Conservation (phyloP, 2,329 filamentous ascomycete species). For the Pseudomassariella vexata region DNA sequence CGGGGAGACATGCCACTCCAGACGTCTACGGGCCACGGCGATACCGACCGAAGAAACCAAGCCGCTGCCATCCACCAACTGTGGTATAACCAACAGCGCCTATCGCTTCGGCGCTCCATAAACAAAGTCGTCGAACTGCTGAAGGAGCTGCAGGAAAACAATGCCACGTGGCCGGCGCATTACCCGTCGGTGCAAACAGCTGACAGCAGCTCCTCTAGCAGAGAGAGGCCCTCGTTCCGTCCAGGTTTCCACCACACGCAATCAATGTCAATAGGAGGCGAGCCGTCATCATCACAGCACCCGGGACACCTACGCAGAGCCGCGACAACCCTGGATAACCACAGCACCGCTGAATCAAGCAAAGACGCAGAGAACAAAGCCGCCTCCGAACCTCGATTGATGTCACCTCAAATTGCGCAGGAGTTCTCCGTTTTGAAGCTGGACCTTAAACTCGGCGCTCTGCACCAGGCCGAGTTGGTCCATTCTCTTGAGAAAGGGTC, state of each 20-base stretch:
- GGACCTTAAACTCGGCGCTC: constrained; percentile 80
- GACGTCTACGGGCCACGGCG: constrained; percentile 35
- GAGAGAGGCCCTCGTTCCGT: constrained; percentile 28
- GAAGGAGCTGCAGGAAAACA: constrained; percentile 80
- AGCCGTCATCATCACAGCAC: constrained; percentile 34
- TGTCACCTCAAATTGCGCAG: constrained; percentile 87
- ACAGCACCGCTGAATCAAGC: constrained; percentile 64
- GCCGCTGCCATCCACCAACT: constrained; percentile 87
- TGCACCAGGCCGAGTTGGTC: constrained; percentile 85
- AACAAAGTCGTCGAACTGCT: constrained; percentile 79
- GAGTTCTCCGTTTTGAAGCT: constrained; percentile 95
- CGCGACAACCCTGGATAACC: constrained; percentile 62
- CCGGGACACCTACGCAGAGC: constrained; percentile 59
- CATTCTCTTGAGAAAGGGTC: constrained; percentile 92
- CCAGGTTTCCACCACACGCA: constrained; percentile 60
- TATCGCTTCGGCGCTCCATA: constrained; percentile 81
- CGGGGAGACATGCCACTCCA: constrained; percentile 39
- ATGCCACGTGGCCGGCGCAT: constrained; percentile 86
- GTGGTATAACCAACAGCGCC: constrained; percentile 90
- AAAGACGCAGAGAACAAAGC: constrained; percentile 57
- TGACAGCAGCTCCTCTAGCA: constrained; percentile 28
- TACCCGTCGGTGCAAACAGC: constrained; percentile 79
- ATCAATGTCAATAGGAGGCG: constrained; percentile 54
- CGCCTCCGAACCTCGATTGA: constrained; percentile 68
- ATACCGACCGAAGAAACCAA: constrained; percentile 62